Evolutionary conservation across 306 rosid genomes (phyloP).

Genomic region (Cicer pinnatifidum): DNA sequence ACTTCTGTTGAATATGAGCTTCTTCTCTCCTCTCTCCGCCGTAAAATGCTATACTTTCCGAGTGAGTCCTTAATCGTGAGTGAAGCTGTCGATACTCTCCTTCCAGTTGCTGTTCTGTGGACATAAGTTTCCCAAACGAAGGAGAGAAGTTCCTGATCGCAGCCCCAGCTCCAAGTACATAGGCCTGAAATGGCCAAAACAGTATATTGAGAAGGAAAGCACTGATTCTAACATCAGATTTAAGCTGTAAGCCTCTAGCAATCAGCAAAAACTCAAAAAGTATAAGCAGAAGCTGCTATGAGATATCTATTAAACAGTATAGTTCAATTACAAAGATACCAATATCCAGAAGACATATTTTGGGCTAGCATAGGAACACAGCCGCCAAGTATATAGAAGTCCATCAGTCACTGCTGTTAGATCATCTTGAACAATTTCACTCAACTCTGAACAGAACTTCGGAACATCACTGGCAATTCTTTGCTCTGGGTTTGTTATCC

Average conservation of each 20-base stretch:
- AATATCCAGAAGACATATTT: constrained; percentile 95
- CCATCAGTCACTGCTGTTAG: constrained; percentile 91
- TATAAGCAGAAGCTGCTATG: constrained; percentile 25
- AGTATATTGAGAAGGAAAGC: constrained; percentile 45
- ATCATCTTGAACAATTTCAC: constrained; percentile 98
- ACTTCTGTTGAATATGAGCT: constrained; percentile 82
- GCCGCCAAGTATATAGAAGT: constrained; percentile 88
- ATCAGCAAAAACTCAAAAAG: constrained; percentile 38
- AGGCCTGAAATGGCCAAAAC: constrained; percentile 68
- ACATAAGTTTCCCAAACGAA: constrained; percentile 92
- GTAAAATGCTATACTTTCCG: constrained; percentile 96
- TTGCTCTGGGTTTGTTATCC: constrained; percentile 94
- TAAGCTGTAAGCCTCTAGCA: constrained; percentile 33
- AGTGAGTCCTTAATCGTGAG: constrained; percentile 92
- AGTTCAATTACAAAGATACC: constrained; percentile 60
- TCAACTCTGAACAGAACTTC: constrained; percentile 90
- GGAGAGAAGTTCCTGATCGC: constrained; percentile 87
- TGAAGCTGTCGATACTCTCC: constrained; percentile 98
- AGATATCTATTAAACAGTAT: constrained; percentile 33
- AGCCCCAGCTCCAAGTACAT: constrained; percentile 87
- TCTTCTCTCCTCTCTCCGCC: constrained; percentile 96
- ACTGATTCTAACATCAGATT: constrained; percentile 34
- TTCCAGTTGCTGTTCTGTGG: constrained; percentile 91
- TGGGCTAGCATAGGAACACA: constrained; percentile 98
- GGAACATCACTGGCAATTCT: constrained; percentile 97